Evolutionary conservation across 768 basidiomycete genomes (phyloP), one percentile per base, ranked within the genome.

Genomic region (Termitomyces sp.): DNA sequence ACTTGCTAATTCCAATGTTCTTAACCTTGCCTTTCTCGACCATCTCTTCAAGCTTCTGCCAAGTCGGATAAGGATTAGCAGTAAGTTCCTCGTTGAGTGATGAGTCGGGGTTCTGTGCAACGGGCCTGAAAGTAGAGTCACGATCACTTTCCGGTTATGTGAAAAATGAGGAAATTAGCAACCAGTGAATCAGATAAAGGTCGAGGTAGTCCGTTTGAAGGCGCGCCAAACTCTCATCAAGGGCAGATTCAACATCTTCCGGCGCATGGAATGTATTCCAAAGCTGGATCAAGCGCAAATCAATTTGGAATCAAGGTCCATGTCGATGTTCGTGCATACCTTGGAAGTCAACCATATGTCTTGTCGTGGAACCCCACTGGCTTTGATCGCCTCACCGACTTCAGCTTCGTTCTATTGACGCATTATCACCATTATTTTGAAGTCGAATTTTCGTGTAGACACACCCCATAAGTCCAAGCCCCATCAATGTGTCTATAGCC

Each of bases 1-100:
- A 86, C 86, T 93, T 93, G 86, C 87, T 88, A 42, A 93, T 74
- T 42, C 91, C 91, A 52, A 93, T 93, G 61, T 90, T 87, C 65
- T 78, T 78, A 42, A 88, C 71, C 66, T 90, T 87, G 22, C 90
- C 90, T 61, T 83, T 85, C 59, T 82, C 81, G 3, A 90, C 86
- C 70, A 89, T 71, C 67, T 87, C 81, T 64, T 92, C 90, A 46
- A 92, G 80, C 58, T 83, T 89, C 65, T 85, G 73, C 90, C 90
- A 92, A 0, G 89, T 90, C 17, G 84, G 84, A 63, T 87, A 85
- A 1, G 88, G 82, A 63, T 90, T 76, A 22, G 79, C 81, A 5
- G 86, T 85, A 5, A 90, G 79, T 5, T 76, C 75, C 41, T 75
- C 67, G 52, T 73, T 71, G 10, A 61, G 57, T 6, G 61, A 65